A percentile compares a stretch with the other conserved stretches of the same genome.
These are phyloP conservation scores for sunflower (Helianthus annuus) DNA, from an alignment of 129 eudicot species.

Conservation along the genomic window DNA sequence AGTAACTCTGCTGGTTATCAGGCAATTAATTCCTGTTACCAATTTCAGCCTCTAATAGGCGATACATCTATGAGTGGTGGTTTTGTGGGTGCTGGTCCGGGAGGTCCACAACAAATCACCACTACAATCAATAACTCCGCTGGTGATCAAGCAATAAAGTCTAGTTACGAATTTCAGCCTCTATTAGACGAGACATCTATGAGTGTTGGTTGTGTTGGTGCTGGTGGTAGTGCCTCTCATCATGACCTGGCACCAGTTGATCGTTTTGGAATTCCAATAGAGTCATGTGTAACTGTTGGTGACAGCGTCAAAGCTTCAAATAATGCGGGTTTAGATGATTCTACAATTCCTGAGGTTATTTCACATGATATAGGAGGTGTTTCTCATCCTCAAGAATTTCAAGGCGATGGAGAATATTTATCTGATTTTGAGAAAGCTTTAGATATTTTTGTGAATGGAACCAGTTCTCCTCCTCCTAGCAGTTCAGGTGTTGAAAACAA, in stretches of 20 bases:
- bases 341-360: not conserved
- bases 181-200: not conserved
- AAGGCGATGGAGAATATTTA: not conserved
- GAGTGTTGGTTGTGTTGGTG: not conserved
- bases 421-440: not conserved
- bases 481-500: not conserved
- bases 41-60: not conserved
- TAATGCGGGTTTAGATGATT: not conserved
- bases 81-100: not conserved
- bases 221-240: not conserved
- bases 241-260: not conserved
- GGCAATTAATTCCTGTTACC: not conserved
- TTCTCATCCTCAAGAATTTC: slow-evolving; percentile 6
- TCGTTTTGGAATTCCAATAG: slow-evolving; percentile 9
- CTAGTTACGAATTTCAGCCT: not conserved
- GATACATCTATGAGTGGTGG: not conserved
- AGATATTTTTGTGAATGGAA: not conserved
- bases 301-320: not conserved
- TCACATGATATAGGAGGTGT: not conserved
- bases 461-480: not conserved
- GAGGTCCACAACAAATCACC: not conserved
- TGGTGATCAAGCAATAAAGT: not conserved
- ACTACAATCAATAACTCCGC: not conserved
- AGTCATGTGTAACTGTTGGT: not conserved
- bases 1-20: not conserved